Percentiles rank a stretch among this genome's conserved stretches.
These are phyloP conservation scores for Fusarium pseudocircinatum DNA, from an alignment of 2,329 filamentous ascomycete genomes.

Conservation along the genomic window DNA sequence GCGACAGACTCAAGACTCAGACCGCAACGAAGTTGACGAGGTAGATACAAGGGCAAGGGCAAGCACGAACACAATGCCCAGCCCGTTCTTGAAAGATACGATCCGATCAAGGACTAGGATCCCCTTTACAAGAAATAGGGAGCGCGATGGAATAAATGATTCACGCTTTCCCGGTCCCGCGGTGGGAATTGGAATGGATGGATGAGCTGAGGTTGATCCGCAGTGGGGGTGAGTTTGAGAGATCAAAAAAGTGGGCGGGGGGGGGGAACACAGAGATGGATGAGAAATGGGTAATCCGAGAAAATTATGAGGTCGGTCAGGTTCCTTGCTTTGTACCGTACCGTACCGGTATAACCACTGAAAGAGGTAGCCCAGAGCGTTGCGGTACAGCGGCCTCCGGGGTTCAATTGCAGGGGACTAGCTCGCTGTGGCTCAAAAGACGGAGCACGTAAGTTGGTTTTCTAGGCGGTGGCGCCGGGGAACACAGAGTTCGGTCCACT, in stretches of 20 bases:
- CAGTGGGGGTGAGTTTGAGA: conserved; percentile 25
- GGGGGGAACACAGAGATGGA: background rate
- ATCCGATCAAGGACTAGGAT: conserved; percentile 27
- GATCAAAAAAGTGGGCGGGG: conserved; percentile 15
- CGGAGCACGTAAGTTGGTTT: background rate
- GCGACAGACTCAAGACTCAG: conserved; percentile 12
- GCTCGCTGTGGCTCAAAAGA: conserved; percentile 22
- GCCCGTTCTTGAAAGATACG: conserved; percentile 24
- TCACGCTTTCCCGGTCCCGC: conserved; percentile 35
- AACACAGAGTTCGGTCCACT: conserved; percentile 19
- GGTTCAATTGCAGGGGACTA: conserved; percentile 15
- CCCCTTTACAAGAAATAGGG: conserved; percentile 24
- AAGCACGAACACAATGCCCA: conserved; percentile 11
- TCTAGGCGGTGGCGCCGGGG: conserved; percentile 34
- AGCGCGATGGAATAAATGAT: conserved; percentile 25
- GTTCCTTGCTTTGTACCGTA: conserved; percentile 10
- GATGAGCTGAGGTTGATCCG: conserved; percentile 31
- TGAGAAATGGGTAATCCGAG: background rate
- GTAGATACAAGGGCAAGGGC: background rate
- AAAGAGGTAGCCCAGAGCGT: conserved; percentile 24
- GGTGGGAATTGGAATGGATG: conserved; percentile 32
- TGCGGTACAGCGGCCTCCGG: conserved; percentile 34
- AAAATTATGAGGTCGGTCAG: conserved; percentile 20
- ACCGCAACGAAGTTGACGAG: conserved; percentile 22
- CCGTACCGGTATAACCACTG: conserved; percentile 8